Base-by-base conservation (phyloP, 2,329 filamentous ascomycete species). In the Trichoderma pleuroti region DNA sequence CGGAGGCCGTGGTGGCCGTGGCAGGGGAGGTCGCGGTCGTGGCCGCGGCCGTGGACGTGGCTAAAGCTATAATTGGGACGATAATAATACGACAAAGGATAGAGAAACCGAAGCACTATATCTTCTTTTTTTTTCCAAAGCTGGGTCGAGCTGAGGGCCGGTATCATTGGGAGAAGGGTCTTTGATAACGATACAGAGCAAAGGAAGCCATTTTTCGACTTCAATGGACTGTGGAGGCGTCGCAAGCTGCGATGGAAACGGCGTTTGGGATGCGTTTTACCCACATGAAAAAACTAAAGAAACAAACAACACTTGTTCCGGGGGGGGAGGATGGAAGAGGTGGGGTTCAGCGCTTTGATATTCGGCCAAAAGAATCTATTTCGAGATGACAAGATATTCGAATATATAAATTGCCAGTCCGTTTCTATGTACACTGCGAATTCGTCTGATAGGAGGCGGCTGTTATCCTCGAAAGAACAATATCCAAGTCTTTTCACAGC, bases 1-100 rank as follows among this genome's bases (percentile, higher is more conserved):
- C 56, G 86, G 86, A 57, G 85, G 85, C 11, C 82, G 86, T 39
- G 85, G 89, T 71, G 84, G 86, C 36, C 80, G 86, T 63, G 84
- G 86, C 16, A 80, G 86, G 60, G 36, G 70, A 34, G 70, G 70
- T 30, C 78, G 84, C 56, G 83, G 84, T 21, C 80, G 83, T 57
- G 81, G 82, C 34, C 80, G 82, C 24, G 82, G 82, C 10, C 79
- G 82, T 68, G 80, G 81, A 72, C 77, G 80, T 73, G 75, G 69
- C 46, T 71, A 68, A 39, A 16, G 26, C 21, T 14, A 36, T n/a
- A 12, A 36, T 28, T 28, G 56, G 64, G 54, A 57, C 64, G 26
- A 12, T 52, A 26, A 68, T 68, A 69, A 52, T 54, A 69, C 59
- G 62, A 67, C 39, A 46, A 59, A 32, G 39, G 46, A 30, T 14